Conservation (phyloP, 768 basidiomycete genomes). For the Sporobolomyces phaffii region DNA sequence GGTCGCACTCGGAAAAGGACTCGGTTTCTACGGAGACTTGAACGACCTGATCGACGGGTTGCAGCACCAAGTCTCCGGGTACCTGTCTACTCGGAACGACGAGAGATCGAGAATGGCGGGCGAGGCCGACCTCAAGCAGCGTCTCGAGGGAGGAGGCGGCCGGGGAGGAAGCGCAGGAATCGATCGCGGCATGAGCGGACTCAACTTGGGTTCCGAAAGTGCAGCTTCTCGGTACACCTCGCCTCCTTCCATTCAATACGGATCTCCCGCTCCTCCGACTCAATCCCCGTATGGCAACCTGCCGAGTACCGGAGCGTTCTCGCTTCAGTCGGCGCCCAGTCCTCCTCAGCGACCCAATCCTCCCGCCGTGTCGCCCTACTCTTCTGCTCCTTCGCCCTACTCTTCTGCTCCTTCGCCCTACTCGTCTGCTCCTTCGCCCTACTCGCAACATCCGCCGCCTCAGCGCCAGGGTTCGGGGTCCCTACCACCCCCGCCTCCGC, state of each 20-base stretch:
- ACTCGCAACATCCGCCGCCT: constrained; percentile 6
- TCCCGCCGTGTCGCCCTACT: constrained; percentile 34
- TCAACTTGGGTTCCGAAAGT: no score
- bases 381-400: constrained; percentile 41
- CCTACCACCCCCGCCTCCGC: constrained; percentile 14
- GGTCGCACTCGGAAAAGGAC: constrained; percentile 71
- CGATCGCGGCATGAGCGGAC: constrained; percentile 46
- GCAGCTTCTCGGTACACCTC: no score
- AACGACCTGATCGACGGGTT: constrained; percentile 60
- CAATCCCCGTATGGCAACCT: constrained; percentile 32
- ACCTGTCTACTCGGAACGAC: constrained; percentile 57
- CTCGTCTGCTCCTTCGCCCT: neutral
- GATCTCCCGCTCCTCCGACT: constrained; percentile 5
- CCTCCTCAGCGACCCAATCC: constrained; percentile 12
- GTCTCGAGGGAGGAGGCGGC: constrained; percentile 49
- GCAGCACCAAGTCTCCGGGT: constrained; percentile 57
- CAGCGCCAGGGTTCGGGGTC: neutral
- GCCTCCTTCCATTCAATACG: neutral
- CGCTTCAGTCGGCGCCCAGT: constrained; percentile 5
- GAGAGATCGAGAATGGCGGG: constrained; percentile 66
- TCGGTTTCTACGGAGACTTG: constrained; percentile 81
- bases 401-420: constrained; percentile 1
- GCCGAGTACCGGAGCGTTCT: constrained; percentile 22
- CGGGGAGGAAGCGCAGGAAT: constrained; percentile 4
- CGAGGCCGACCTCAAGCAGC: constrained; percentile 66